Base-by-base conservation (phyloP, 495 filamentous ascomycete species). In the Tuber aestivum region DNA sequence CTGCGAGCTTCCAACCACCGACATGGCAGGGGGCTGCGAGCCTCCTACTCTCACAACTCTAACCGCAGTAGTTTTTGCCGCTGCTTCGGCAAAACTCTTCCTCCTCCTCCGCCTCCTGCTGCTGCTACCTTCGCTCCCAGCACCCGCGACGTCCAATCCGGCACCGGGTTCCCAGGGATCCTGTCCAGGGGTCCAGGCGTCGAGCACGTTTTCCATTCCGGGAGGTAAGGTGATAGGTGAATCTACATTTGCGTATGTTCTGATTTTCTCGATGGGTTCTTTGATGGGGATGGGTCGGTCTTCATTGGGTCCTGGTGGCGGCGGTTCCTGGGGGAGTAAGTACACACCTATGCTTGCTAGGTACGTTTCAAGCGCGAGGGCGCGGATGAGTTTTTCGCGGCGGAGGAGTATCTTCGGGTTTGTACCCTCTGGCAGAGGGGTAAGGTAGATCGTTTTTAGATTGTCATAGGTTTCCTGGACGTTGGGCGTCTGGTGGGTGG, bases 181-280 rank as follows among this genome's bases (percentile, higher is more conserved):
- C 35, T 73, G 76, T 14, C 80, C 80, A 12, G 77, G 32, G 35
- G 74, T 77, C 80, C 80, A 82, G 21, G 32, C 41, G 10, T 70
- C 76, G 9, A 82, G 71, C 8, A 81, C 68, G 41, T 69, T 38
- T 2, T 45, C 32, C 14, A 82, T 48, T 4, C 70, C 65, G 23
- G 74, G 61, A 0, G 76, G 70, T 21, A 82, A 72, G 10, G 68
- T 35, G 27, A 82, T 68, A 1, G 45, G 79, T 6, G 74, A 56
- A 0, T 69, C 27, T 0, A 82, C 76, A 3, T 82, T 81, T 4
- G 80, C 79, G 68, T 82, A 82, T 3, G 80, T 81, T 23, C 80
- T 50, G 35, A 82, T 81, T 1, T 74, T 69, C n/a, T 70, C 61
- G 8, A 82, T 32, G 16, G 76, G 74, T 42, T 82, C 80, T 0